Evolutionary conservation across 176 grass and related monocot genomes (phyloP).

Genomic region (Dactylis glomerata): DNA sequence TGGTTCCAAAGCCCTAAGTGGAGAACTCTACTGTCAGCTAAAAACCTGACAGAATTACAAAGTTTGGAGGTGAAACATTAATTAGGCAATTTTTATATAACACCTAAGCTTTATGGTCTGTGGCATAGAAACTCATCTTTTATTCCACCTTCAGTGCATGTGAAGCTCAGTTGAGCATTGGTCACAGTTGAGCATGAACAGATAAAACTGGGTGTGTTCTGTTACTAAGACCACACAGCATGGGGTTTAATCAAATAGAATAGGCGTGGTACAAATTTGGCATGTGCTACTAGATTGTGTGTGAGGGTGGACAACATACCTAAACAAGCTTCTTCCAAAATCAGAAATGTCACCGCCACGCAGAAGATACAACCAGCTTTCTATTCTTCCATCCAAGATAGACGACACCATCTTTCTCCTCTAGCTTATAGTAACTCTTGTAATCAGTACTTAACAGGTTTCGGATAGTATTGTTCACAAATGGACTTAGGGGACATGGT

Average conservation of each 20-base stretch:
- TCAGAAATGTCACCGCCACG: conserved; percentile 40
- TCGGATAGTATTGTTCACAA: conserved; percentile 55
- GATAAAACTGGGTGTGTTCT: not conserved
- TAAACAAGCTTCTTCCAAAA: conserved; percentile 20
- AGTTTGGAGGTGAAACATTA: not conserved
- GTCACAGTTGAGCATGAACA: not conserved
- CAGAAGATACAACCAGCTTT: conserved; percentile 57
- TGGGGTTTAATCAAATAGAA: not conserved
- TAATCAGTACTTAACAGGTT: conserved; percentile 30
- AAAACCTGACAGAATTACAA: not conserved
- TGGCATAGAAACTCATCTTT: not conserved
- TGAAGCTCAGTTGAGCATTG: not conserved
- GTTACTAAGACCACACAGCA: not conserved
- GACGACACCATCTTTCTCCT: conserved; percentile 47
- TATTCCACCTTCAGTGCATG: not conserved
- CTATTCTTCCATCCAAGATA: conserved; percentile 66
- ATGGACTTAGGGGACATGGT: conserved; percentile 45
- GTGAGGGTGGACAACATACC: conserved; percentile 36
- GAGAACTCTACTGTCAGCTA: not conserved
- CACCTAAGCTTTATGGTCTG: not conserved
- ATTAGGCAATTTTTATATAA: not conserved
- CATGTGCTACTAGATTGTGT: not conserved
- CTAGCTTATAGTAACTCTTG: conserved; percentile 39
- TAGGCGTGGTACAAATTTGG: not conserved
- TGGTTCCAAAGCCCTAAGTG: not conserved